Evolutionary conservation across 2,329 filamentous ascomycete genomes (phyloP).

Genomic region (Fusarium secorum): DNA sequence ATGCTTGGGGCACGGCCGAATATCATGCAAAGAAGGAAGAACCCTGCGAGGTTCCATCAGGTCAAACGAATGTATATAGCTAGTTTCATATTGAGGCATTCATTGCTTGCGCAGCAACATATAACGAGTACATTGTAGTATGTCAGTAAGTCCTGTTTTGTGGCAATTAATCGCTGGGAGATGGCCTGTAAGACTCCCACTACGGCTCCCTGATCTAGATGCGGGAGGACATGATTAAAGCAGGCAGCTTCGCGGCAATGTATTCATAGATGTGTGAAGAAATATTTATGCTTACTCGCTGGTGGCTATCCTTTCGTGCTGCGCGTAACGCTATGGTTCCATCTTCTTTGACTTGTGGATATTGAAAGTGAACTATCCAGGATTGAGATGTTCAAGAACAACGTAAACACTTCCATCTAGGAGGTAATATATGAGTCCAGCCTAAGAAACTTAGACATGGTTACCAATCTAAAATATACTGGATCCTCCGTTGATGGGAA

Average conservation of each 20-base stretch:
- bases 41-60: too few species aligned
- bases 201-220: too few species aligned
- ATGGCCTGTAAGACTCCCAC: too few species aligned
- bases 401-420: too few species aligned
- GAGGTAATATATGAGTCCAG: background rate
- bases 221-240: background rate
- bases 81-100: too few species aligned
- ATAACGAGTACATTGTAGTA: too few species aligned
- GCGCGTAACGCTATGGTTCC: background rate
- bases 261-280: background rate
- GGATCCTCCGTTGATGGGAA: background rate
- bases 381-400: background rate
- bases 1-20: too few species aligned
- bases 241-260: background rate
- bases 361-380: background rate
- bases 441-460: background rate
- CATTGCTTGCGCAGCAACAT: too few species aligned
- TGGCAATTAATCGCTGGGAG: background rate
- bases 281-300: background rate
- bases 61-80: too few species aligned
- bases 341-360: background rate
- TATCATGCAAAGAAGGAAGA: too few species aligned
- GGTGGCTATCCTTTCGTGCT: background rate
- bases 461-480: background rate
- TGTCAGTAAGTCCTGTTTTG: background rate